Conservation (phyloP, 1,284 basidiomycete species). For the Rhodotorula sp. region DNA sequence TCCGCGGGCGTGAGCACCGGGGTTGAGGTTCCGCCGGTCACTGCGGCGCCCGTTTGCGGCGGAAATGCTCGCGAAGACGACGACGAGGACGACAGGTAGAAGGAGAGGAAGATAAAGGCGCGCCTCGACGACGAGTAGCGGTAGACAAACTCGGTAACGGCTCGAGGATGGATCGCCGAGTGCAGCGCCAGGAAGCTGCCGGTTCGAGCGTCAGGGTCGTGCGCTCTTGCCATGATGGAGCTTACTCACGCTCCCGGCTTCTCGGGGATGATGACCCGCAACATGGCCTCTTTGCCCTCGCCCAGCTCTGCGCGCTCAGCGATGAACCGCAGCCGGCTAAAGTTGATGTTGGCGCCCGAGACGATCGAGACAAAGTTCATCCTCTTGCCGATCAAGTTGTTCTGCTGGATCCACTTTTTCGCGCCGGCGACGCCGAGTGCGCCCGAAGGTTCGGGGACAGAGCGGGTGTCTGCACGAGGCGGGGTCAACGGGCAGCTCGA, state of each 20-base stretch:
- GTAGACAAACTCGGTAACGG: constrained; percentile 97
- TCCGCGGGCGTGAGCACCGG: constrained; percentile 37
- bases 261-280: constrained; percentile 92
- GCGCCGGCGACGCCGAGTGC: constrained; percentile 88
- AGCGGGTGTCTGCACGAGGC: constrained; percentile 71
- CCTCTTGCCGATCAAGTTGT: constrained; percentile 74
- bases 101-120: constrained; percentile 87
- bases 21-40: constrained; percentile 7
- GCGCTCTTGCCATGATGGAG: constrained; percentile 1
- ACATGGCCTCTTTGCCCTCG: constrained; percentile 87
- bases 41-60: not conserved
- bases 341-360: constrained; percentile 99
- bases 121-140: constrained; percentile 64
- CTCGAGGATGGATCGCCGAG: constrained; percentile 80
- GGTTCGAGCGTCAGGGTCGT: not conserved
- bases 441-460: constrained; percentile 95
- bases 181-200: constrained; percentile 83
- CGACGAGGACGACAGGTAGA: constrained; percentile 66
- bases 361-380: constrained; percentile 89
- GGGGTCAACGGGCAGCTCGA: not conserved
- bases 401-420: constrained; percentile 80
- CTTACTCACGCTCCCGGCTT: constrained; percentile 72
- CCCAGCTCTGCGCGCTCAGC: constrained; percentile 96
- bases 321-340: constrained; percentile 91
- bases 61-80: constrained; percentile 44